Evolutionary conservation across 148 eudicot species (phyloP), one percentile per base, ranked within the genome.

Genomic region (Nepenthes mirabilis): DNA sequence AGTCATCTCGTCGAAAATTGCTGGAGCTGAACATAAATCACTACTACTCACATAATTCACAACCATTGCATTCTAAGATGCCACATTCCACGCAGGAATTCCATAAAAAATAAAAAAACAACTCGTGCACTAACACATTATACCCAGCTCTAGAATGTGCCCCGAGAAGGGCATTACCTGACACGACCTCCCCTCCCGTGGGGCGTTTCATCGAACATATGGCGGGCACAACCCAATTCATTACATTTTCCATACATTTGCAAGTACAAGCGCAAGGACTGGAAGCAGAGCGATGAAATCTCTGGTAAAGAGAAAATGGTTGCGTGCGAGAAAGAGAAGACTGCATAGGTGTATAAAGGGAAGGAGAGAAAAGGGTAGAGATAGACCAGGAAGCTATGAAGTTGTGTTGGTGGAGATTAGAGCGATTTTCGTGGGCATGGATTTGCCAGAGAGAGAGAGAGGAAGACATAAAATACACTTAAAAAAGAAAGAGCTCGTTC

Each of bases 161-260:
- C 2, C 78, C 82, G 11, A 78, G 14, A 67, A 78, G 56, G 32
- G 78, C 82, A 70, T 74, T 74, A 68, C 65, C 67, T 47, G 75
- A 74, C 48, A 78, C 78, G 1, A 74, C 60, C 70, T 74, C 82
- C 61, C 73, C 64, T n/a, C n/a, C 11, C 53, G n/a, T n/a, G 8
- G 34, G 59, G 14, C 82, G 74, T 74, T 78, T 70, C 75, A 61
- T 74, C 78, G 54, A 78, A 74, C 67, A 58, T 66, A 2, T 70
- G 37, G 43, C 72, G 78, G 13, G 78, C 81, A 60, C 37, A 47
- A 47, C 68, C 57, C 68, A 70, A 37, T 34, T 70, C 65, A 8
- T 74, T 68, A 58, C 78, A 78, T 65, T 77, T 78, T 9, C 78
- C 75, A 55, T 78, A 78, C 75, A 78, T 71, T n/a, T n/a, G n/a